Percentiles rank a stretch among this genome's conserved stretches.
Evolutionary conservation across 1,284 basidiomycete species (phyloP).

Genomic region (Boletellus sp.): DNA sequence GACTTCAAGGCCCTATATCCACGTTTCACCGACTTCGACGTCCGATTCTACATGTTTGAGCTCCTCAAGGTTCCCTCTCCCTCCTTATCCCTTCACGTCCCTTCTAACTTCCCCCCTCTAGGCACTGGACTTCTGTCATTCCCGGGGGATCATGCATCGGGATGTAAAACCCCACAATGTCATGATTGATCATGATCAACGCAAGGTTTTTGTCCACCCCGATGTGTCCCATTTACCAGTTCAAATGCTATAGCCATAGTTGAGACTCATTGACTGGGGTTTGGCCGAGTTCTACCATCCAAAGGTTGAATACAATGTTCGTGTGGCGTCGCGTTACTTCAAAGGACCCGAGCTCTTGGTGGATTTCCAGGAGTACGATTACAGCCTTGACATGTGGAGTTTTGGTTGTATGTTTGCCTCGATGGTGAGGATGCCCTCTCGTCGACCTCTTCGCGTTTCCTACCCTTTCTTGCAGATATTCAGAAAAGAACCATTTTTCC

Average conservation of each 20-base stretch:
- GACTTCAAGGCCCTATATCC: conserved; percentile 98
- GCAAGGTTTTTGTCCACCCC: conserved; percentile 59
- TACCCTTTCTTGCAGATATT: conserved; percentile 69
- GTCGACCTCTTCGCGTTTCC: background rate
- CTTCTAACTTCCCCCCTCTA: conserved; percentile 29
- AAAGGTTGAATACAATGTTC: conserved; percentile 96
- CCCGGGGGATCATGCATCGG: conserved; percentile 98
- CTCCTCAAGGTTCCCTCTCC: conserved; percentile 73
- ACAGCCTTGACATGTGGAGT: conserved; percentile 97
- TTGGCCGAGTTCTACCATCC: conserved; percentile 98
- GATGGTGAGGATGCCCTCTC: conserved; percentile 62
- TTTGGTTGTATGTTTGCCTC: conserved; percentile 98
- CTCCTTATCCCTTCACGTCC: conserved; percentile 7
- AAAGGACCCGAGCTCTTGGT: conserved; percentile 97
- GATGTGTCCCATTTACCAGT: background rate
- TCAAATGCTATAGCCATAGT: conserved; percentile 41
- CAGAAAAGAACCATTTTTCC: conserved; percentile 99
- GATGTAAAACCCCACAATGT: conserved; percentile 99
- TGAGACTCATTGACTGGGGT: conserved; percentile 98
- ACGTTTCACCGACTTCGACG: conserved; percentile 91
- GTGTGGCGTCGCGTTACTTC: conserved; percentile 96
- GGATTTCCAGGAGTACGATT: conserved; percentile 98
- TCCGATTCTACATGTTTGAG: conserved; percentile 96
- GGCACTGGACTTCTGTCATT: conserved; percentile 98
- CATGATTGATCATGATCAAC: conserved; percentile 98